Percentiles rank a stretch among this genome's conserved stretches.
These are phyloP conservation scores for Pseudogymnoascus sp. DNA, from an alignment of 2,329 filamentous ascomycete genomes.

Conservation along the genomic window DNA sequence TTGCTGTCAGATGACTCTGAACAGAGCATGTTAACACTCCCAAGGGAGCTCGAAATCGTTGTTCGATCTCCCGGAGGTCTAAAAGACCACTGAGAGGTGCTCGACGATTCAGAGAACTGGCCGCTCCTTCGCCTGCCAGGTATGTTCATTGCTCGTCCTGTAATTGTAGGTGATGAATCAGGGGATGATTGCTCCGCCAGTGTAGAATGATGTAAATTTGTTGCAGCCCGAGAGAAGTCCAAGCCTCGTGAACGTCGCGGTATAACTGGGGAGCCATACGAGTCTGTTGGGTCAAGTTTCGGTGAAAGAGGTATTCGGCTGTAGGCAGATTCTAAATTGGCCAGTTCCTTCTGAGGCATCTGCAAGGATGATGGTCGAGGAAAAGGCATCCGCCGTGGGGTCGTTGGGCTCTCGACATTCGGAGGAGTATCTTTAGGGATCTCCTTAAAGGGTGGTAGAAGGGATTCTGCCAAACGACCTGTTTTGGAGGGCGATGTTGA, in stretches of 20 bases:
- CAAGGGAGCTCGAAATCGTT: conserved; percentile 62
- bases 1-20: conserved; percentile 69
- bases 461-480: neutral
- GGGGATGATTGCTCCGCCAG: conserved; percentile 81
- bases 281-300: conserved; percentile 74
- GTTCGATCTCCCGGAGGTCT: conserved; percentile 61
- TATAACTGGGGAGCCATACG: conserved; percentile 80
- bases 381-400: conserved; percentile 61
- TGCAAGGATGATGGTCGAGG: conserved; percentile 60
- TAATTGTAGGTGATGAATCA: conserved; percentile 80
- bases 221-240: conserved; percentile 88
- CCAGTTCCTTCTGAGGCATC: conserved; percentile 49
- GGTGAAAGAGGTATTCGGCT: conserved; percentile 68
- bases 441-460: neutral
- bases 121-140: conserved; percentile 41
- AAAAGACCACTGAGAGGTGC: conserved; percentile 58
- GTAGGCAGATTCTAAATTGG: conserved; percentile 35
- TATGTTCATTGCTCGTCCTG: conserved; percentile 59
- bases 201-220: conserved; percentile 90
- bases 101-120: conserved; percentile 34
- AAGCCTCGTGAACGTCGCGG: conserved; percentile 82
- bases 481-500: neutral
- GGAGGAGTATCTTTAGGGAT: conserved; percentile 15
- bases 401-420: conserved; percentile 45
- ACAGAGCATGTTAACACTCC: conserved; percentile 50